Evolutionary conservation across 2,329 filamentous ascomycete genomes (phyloP).

Genomic region (Blumeria hordei): DNA sequence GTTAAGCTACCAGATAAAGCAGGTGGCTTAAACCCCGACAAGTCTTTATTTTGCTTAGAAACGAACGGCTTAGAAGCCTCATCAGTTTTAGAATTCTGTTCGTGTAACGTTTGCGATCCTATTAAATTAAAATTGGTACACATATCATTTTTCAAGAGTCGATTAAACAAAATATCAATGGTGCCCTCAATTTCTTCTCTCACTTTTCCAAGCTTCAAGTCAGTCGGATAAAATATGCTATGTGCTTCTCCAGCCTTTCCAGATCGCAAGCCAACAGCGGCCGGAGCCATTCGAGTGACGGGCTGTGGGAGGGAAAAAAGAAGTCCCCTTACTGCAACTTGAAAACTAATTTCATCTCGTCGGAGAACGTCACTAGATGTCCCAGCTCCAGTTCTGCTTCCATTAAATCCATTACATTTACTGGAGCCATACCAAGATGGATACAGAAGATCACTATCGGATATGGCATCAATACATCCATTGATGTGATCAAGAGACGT

Average conservation of each 20-base stretch:
- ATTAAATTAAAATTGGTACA: not conserved
- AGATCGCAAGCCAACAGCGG: constrained; percentile 11
- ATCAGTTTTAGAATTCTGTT: not conserved
- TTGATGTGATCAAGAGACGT: constrained; percentile 57
- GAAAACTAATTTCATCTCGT: constrained; percentile 86
- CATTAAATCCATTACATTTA: constrained; percentile 28
- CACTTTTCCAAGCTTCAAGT: constrained; percentile 59
- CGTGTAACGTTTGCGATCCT: not conserved
- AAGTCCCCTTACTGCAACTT: constrained; percentile 68
- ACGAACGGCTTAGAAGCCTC: not conserved
- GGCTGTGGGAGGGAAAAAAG: constrained; percentile 67
- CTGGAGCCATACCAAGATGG: constrained; percentile 48
- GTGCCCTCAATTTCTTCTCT: constrained; percentile 60
- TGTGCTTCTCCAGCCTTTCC: constrained; percentile 33
- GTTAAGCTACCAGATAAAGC: constrained; percentile 26
- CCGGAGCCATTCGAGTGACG: constrained; percentile 42
- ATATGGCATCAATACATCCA: constrained; percentile 67
- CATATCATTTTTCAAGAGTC: constrained; percentile 29
- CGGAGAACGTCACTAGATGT: constrained; percentile 49
- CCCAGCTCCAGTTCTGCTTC: constrained; percentile 19
- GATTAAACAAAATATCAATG: constrained; percentile 43
- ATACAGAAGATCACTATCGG: constrained; percentile 66
- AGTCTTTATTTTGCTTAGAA: not conserved
- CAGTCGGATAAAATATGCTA: constrained; percentile 83
- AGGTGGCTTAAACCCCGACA: not conserved